These are phyloP conservation scores for Gossypium raimondii DNA, from an alignment of 345 rosid genomes.

Conservation along the genomic window DNA sequence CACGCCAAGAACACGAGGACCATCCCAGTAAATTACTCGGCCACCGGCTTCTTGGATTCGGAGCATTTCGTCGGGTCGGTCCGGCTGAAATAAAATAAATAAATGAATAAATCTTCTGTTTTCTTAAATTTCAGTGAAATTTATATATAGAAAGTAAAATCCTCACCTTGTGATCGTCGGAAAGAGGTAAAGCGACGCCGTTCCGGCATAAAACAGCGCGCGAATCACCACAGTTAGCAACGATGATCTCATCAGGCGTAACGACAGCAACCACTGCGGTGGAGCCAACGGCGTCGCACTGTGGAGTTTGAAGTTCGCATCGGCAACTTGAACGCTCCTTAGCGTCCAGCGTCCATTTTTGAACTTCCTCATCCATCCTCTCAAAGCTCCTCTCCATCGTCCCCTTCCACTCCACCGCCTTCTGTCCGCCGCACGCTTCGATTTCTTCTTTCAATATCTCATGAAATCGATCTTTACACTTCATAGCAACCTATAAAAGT, in stretches of 20 bases:
- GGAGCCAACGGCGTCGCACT: constrained; percentile 69
- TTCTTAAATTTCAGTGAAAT: background rate
- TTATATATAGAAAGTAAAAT: too few species aligned
- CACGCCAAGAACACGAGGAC: constrained; percentile 65
- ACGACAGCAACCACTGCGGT: constrained; percentile 64
- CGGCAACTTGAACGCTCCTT: constrained; percentile 33
- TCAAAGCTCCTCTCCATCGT: constrained; percentile 46
- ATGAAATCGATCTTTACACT: constrained; percentile 57
- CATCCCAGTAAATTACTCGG: constrained; percentile 78
- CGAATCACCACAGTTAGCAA: constrained; percentile 72
- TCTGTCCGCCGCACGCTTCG: constrained; percentile 11
- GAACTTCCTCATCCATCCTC: constrained; percentile 53
- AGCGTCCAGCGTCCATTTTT: constrained; percentile 20
- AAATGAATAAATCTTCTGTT: background rate
- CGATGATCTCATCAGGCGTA: constrained; percentile 45
- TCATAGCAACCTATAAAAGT: constrained; percentile 48
- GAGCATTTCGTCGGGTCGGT: constrained; percentile 61
- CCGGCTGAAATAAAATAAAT: constrained; percentile 41
- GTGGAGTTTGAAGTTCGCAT: constrained; percentile 63
- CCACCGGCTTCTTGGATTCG: constrained; percentile 62
- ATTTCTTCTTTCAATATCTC: constrained; percentile 52
- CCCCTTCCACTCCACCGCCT: constrained; percentile 45
- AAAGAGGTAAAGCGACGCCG: constrained; percentile 54
- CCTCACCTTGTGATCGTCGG: constrained; percentile 62
- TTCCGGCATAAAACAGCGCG: constrained; percentile 64